Percentiles rank a stretch among this genome's conserved stretches.
phyloP scores from a whole-genome alignment of 2,329 filamentous ascomycete genomes.

The Aspergillus cejpii region DNA sequence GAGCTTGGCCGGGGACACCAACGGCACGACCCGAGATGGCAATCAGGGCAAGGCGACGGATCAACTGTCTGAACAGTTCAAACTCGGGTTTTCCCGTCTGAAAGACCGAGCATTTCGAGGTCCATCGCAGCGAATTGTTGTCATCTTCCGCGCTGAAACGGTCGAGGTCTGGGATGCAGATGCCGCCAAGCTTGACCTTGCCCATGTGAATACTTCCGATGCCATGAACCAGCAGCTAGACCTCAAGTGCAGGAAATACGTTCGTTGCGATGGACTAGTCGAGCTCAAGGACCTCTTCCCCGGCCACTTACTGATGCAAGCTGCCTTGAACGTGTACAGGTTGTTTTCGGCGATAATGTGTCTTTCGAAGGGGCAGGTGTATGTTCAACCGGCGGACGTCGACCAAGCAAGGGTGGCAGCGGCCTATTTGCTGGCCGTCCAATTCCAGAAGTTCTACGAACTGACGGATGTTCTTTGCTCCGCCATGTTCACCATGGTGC shows the following conservation, averaged over 20 bases:
- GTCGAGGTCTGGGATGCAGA: conserved; percentile 9
- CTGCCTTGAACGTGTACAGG: conserved; percentile 11
- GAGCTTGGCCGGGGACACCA: conserved; percentile 8
- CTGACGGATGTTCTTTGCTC: conserved; percentile 13
- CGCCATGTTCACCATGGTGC: conserved; percentile 9
- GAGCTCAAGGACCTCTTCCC: not conserved
- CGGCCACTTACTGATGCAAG: conserved; percentile 5
- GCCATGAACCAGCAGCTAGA: conserved; percentile 6
- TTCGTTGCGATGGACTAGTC: conserved; percentile 6
- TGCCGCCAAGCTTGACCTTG: not conserved
- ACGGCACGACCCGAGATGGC: not conserved
- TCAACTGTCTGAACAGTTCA: not conserved
- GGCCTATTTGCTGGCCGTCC: conserved; percentile 14
- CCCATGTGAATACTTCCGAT: not conserved
- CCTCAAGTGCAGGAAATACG: conserved; percentile 2
- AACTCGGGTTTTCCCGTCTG: conserved; percentile 4
- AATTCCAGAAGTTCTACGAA: conserved; percentile 13
- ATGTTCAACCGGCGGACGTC: conserved; percentile 6
- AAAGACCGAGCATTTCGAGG: conserved; percentile 1
- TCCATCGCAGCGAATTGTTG: conserved; percentile 2
- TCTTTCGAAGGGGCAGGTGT: conserved; percentile 10
- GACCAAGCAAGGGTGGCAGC: conserved; percentile 8
- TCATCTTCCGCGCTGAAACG: conserved; percentile 10
- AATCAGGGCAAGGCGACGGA: not conserved
- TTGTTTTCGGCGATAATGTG: conserved; percentile 15